These are phyloP conservation scores for Dendrobium nobile DNA, from an alignment of 106 monocot genomes.

Conservation along the genomic window DNA sequence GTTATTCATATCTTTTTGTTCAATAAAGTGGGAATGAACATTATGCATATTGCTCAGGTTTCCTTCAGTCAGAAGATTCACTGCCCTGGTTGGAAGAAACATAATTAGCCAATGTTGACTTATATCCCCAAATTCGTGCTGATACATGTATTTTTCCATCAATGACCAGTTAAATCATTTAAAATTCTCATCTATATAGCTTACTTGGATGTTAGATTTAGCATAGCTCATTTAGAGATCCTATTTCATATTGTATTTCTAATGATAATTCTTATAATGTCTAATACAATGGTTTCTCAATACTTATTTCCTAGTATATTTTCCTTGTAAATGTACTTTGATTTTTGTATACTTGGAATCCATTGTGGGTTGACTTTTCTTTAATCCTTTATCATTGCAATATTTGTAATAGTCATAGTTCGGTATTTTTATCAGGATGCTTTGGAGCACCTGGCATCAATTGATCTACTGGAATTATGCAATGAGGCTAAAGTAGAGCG, in stretches of 20 bases:
- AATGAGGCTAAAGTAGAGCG: constrained; percentile 82
- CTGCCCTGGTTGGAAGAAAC: not conserved
- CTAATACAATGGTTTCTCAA: not conserved
- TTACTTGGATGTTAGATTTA: not conserved
- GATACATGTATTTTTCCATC: not conserved
- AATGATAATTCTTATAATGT: not conserved
- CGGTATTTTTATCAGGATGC: constrained; percentile 17
- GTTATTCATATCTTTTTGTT: not conserved
- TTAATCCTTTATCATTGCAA: not conserved
- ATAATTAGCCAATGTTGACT: not conserved
- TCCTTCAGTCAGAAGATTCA: not conserved
- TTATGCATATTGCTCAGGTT: not conserved
- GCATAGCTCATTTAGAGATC: not conserved
- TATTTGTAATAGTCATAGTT: not conserved
- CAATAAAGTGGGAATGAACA: not conserved
- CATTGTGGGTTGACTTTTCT: not conserved
- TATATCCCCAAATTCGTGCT: not conserved
- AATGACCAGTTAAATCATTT: not conserved
- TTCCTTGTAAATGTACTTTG: not conserved
- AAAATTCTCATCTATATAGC: not conserved
- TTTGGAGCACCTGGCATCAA: constrained; percentile 70
- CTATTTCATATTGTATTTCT: not conserved
- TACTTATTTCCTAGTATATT: not conserved
- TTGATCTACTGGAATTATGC: constrained; percentile 66
- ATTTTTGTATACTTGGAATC: not conserved